Evolutionary conservation across 306 rosid genomes (phyloP).

Genomic region (Cucurbita moschata): DNA sequence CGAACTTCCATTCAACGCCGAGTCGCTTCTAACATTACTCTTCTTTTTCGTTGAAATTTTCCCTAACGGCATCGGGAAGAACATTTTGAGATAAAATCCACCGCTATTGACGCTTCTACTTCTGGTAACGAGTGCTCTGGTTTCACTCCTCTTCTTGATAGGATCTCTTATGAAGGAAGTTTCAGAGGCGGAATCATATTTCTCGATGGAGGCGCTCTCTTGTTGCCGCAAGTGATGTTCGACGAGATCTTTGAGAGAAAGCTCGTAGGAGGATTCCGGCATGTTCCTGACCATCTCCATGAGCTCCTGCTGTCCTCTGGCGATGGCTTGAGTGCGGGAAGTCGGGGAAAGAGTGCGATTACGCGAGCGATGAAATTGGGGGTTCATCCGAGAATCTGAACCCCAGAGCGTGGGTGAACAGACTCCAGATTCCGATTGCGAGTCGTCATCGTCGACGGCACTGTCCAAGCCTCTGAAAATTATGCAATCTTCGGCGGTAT

Average conservation of each 20-base stretch:
- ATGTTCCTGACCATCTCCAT: slow-evolving; percentile 84
- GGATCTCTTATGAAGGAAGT: slow-evolving; percentile 6
- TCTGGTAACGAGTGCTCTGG: slow-evolving; percentile 9
- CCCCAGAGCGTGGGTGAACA: slow-evolving; percentile 60
- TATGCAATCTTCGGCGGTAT: not conserved
- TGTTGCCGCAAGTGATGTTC: slow-evolving; percentile 29
- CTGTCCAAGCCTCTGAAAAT: not conserved
- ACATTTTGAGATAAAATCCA: slow-evolving; percentile 66
- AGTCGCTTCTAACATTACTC: slow-evolving; percentile 15
- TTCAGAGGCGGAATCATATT: slow-evolving; percentile 2
- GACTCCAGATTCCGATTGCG: slow-evolving; percentile 23
- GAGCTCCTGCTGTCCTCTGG: slow-evolving; percentile 62
- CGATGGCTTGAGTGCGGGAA: slow-evolving; percentile 57
- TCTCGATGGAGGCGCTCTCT: not conserved
- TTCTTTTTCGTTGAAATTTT: slow-evolving; percentile 15
- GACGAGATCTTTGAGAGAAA: slow-evolving; percentile 72
- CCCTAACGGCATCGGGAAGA: slow-evolving; percentile 42
- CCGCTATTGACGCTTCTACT: slow-evolving; percentile 30
- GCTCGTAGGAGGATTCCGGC: slow-evolving; percentile 84
- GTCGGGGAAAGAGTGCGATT: slow-evolving; percentile 45
- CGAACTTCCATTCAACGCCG: slow-evolving; percentile 13
- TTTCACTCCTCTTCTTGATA: slow-evolving; percentile 13
- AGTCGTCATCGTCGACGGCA: not conserved
- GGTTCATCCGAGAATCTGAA: slow-evolving; percentile 19
- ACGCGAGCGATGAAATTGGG: slow-evolving; percentile 15